phyloP scores from a whole-genome alignment of 2,329 filamentous ascomycete genomes.

The Venturiaceae sp. region DNA sequence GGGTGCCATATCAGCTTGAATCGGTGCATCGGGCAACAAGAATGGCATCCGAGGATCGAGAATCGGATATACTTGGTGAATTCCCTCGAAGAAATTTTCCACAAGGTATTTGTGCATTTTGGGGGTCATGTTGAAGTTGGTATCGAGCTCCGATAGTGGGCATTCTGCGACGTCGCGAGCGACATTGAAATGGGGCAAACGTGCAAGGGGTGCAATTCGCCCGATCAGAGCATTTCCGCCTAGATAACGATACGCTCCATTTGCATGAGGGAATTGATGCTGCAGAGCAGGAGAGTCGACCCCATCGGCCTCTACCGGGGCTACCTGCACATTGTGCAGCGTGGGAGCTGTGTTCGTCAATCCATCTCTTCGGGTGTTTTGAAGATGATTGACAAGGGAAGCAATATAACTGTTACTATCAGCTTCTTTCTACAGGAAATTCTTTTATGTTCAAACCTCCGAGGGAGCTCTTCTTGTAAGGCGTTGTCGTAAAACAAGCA shows the following conservation, averaged over 20 bases:
- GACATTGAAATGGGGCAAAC: background rate
- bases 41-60: conserved; percentile 18
- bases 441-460: conserved; percentile 15
- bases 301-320: background rate
- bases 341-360: conserved; percentile 10
- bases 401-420: conserved; percentile 21
- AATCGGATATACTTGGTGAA: conserved; percentile 21
- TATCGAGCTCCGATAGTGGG: background rate
- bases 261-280: background rate
- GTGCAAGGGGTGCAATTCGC: background rate
- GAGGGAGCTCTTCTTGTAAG: conserved; percentile 19
- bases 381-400: conserved; percentile 24
- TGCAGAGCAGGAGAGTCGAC: background rate
- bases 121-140: conserved; percentile 8
- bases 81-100: conserved; percentile 18
- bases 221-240: background rate
- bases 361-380: conserved; percentile 12
- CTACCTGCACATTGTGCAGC: background rate
- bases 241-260: background rate
- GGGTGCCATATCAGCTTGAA: conserved; percentile 13
- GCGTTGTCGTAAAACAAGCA: conserved; percentile 26
- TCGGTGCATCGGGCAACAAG: conserved; percentile 12
- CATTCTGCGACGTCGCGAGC: background rate
- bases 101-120: conserved; percentile 20
- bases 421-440: conserved; percentile 7